Percentiles rank a stretch among this genome's conserved stretches.
Evolutionary conservation across 345 rosid genomes (phyloP).

Genomic region (Aquilaria yunnanensis): DNA sequence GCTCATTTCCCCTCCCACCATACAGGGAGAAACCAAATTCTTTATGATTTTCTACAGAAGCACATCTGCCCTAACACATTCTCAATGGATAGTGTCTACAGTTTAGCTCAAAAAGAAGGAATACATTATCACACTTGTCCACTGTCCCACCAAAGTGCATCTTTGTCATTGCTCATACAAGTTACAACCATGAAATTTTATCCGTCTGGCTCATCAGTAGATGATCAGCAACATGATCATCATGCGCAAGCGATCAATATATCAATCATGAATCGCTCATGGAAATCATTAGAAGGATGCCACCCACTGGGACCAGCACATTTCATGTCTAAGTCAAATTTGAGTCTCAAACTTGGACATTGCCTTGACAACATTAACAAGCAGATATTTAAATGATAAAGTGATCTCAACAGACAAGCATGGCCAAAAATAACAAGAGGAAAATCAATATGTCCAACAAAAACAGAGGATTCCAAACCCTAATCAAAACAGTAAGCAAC

Average conservation of each 20-base stretch:
- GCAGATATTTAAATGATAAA: too few species aligned
- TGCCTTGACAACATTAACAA: too few species aligned
- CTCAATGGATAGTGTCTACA: slow-evolving; percentile 15
- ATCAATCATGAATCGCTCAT: slow-evolving; percentile 6
- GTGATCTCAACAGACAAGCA: slow-evolving; percentile 4
- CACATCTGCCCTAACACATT: slow-evolving; percentile 27
- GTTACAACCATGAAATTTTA: slow-evolving; percentile 11
- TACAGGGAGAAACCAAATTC: slow-evolving; percentile 44
- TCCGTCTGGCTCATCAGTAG: slow-evolving; percentile 6
- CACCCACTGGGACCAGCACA: too few species aligned
- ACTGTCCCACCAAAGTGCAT: background rate
- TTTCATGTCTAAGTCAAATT: too few species aligned
- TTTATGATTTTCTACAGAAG: slow-evolving; percentile 24
- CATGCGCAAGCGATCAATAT: slow-evolving; percentile 3
- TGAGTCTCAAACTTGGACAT: too few species aligned
- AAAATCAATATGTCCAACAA: slow-evolving; percentile 11
- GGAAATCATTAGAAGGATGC: slow-evolving; percentile 7
- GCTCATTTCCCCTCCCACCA: slow-evolving; percentile 62
- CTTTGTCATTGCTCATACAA: slow-evolving; percentile 7
- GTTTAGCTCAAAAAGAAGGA: slow-evolving; percentile 13
- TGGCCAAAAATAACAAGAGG: background rate
- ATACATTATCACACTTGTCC: background rate
- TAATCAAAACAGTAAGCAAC: slow-evolving; percentile 6
- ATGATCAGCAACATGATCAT: slow-evolving; percentile 9
- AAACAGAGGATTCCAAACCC: background rate